phyloP scores from a whole-genome alignment of 345 rosid species.

The Linum tenue region DNA sequence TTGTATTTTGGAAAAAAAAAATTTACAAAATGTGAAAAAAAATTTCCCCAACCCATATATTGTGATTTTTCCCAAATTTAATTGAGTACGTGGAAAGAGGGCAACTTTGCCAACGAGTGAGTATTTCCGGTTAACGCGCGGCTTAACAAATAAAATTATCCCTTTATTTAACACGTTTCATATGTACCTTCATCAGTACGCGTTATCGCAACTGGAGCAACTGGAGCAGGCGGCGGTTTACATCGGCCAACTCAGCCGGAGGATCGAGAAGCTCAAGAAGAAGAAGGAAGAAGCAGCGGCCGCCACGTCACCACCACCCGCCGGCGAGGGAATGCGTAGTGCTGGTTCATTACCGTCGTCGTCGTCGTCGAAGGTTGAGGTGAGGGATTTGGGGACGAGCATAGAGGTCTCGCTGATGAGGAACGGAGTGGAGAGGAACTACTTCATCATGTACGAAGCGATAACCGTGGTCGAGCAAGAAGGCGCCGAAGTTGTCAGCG shows the following conservation, averaged over 20 bases:
- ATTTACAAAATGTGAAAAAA: no score
- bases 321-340: neutral
- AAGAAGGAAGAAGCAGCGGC: conserved; percentile 28
- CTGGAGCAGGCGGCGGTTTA: conserved; percentile 39
- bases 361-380: conserved; percentile 18
- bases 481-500: conserved; percentile 49
- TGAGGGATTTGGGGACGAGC: conserved; percentile 31
- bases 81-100: no score
- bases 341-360: neutral
- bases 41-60: no score
- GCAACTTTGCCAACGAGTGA: no score
- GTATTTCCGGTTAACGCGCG: no score
- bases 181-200: conserved; percentile 14
- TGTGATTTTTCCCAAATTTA: no score
- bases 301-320: neutral
- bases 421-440: conserved; percentile 28
- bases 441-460: conserved; percentile 29
- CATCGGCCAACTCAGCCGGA: conserved; percentile 31
- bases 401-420: conserved; percentile 31
- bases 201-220: conserved; percentile 31
- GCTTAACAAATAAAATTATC: no score
- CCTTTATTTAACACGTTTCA: neutral
- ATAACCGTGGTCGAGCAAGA: conserved; percentile 39
- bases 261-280: conserved; percentile 27
- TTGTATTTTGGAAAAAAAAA: no score